phyloP scores from a whole-genome alignment of 1,139 yeast species.

The Eremothecium gossypii region DNA sequence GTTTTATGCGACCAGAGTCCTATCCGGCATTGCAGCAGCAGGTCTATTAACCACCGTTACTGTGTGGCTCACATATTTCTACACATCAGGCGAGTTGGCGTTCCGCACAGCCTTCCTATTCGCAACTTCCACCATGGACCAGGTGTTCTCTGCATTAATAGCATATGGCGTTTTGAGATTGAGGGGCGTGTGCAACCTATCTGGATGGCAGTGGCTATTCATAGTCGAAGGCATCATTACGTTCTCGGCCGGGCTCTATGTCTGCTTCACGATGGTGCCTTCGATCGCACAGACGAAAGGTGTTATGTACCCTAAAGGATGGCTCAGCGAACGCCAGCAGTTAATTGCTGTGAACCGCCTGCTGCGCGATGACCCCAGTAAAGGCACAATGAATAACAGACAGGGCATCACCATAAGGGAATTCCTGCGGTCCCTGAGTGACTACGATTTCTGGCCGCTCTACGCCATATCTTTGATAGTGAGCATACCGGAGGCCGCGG shows the following conservation, averaged over 20 bases:
- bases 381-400: slow-evolving; percentile 60
- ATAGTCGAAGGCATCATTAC: slow-evolving; percentile 48
- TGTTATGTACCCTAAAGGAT: slow-evolving; percentile 43
- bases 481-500: slow-evolving; percentile 35
- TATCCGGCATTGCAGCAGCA: slow-evolving; percentile 43
- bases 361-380: slow-evolving; percentile 55
- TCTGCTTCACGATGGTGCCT: slow-evolving; percentile 48
- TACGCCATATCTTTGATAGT: slow-evolving; percentile 41
- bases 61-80: slow-evolving; percentile 46
- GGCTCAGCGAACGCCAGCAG: slow-evolving; percentile 51
- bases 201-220: slow-evolving; percentile 50
- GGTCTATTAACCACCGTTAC: slow-evolving; percentile 48
- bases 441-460: slow-evolving; percentile 53
- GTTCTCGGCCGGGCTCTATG: slow-evolving; percentile 38
- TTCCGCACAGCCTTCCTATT: slow-evolving; percentile 42
- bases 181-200: slow-evolving; percentile 30
- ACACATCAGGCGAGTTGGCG: slow-evolving; percentile 40
- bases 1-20: slow-evolving; percentile 36
- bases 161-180: slow-evolving; percentile 39
- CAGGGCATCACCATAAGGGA: slow-evolving; percentile 40
- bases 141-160: slow-evolving; percentile 31
- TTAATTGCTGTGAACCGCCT: slow-evolving; percentile 51
- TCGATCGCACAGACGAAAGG: slow-evolving; percentile 42
- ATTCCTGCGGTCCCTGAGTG: slow-evolving; percentile 36
- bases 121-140: slow-evolving; percentile 28